Evolutionary conservation across 305 asterid genomes (phyloP), one percentile per base, ranked within the genome.

Genomic region (Euphrasia arctica): DNA sequence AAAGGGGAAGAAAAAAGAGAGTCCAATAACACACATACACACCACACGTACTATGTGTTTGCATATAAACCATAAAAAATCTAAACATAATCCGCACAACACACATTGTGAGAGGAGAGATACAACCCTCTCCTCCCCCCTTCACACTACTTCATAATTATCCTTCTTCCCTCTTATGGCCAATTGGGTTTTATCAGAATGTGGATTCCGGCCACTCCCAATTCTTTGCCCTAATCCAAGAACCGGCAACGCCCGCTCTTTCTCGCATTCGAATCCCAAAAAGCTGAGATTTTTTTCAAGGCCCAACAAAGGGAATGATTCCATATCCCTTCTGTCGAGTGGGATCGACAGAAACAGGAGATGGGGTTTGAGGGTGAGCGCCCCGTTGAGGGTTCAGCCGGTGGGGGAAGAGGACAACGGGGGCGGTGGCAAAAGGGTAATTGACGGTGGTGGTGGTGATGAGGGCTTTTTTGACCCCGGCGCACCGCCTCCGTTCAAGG

Each of bases 201-300:
- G 95, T 82, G 96, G 97, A 13, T 15, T 90, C 15, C 83, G 79
- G 71, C 96, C 99, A 13, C 82, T 85, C 28, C 93, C 90, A 2
- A 84, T 71, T 76, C 31, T 85, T 39, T 82, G 83, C 74, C 79
- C 95, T 10, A 83, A 80, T 22, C 95, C 96, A 9, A 77, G 59
- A 64, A 70, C 81, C 50, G 79, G 68, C 59, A 68, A 79, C 51
- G 77, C 66, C 57, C 71, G 42, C 2, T 6, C 71, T 63, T 65
- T 31, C 57, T 55, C 63, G 31, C 67, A 64, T 51, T 45, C 70
- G 1, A 79, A 66, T 52, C 68, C 70, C 54, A 34, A 75, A 14
- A 78, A 58, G 48, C 50, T 87, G 29, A 77, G 81, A 67, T 5
- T 80, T 66, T 5, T 80, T 64, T 63, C 86, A 3, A 67, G 67